Evolutionary conservation across 139 green algal genomes (phyloP), one percentile per base, ranked within the genome.

Genomic region (Desmodesmus armatus): DNA sequence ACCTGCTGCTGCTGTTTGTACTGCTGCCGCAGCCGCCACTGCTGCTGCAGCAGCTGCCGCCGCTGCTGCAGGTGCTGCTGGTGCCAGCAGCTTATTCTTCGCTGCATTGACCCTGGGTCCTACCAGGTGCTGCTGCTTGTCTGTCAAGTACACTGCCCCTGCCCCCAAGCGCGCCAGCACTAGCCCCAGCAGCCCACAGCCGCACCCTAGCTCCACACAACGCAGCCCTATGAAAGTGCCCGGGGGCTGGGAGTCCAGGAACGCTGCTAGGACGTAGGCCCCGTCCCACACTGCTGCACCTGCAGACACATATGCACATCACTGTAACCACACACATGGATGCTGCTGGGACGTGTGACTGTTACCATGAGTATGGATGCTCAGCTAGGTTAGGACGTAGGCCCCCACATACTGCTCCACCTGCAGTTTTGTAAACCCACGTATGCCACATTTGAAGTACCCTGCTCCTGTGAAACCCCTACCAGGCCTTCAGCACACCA

Each of bases 31-130:
- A 55, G 21, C 3, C 33, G 73, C 47, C 29, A 31, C 40, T 44
- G 11, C 17, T 44, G 40, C 40, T 31, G 21, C 49, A 69, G 60
- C 60, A 25, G 47, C 31, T 65, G 47, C 73, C 67, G 73, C 40
- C 55, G 40, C 69, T 77, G 43, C 29, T 27, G 67, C 13, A 53
- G 67, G 37, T n/a, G 37, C 17, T 19, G 9, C 47, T 21, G 73
- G 47, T 80, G 73, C 49, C 17, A 80, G 73, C 23, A 83, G 60
- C 33, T 76, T 75, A 63, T 76, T 84, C 41, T 84, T 84, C 11
- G 78, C 78, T 66, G 78, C 78, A 35, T 84, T 84, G 73, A 80
- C 73, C 27, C 73, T 40, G 2, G 47, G 47, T 69, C 67, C 47
- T 66, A 80, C 73, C 67, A 49, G 66, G 58, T 75, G 74, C 23